Conservation (phyloP, 2,329 filamentous ascomycete species). For the Fusarium dlaminii region DNA sequence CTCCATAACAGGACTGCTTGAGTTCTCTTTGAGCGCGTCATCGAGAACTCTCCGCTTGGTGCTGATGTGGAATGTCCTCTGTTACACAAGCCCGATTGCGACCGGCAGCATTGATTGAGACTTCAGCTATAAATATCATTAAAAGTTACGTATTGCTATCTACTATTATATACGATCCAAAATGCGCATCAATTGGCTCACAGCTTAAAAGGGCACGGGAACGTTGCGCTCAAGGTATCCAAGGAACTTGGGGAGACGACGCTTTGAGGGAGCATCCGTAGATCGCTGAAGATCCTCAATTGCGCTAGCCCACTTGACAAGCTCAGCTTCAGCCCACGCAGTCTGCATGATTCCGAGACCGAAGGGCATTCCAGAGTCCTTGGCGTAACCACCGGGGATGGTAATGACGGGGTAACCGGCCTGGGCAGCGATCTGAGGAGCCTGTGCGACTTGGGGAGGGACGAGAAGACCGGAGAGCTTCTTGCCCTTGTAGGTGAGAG, state of each 20-base stretch:
- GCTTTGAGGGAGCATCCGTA: constrained; percentile 55
- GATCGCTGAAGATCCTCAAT: constrained; percentile 67
- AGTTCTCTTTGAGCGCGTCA: no score
- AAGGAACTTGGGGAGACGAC: constrained; percentile 62
- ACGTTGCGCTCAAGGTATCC: constrained; percentile 60
- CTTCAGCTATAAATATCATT: background rate
- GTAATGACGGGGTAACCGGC: constrained; percentile 80
- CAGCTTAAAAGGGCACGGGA: constrained; percentile 47
- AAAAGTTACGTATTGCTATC: constrained; percentile 1
- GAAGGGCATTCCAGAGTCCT: constrained; percentile 67
- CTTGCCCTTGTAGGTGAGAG: constrained; percentile 59
- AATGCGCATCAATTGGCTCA: background rate
- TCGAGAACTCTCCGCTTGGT: background rate
- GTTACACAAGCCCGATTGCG: background rate
- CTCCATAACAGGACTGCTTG: no score
- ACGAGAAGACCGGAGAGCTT: constrained; percentile 72
- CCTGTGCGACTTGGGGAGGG: constrained; percentile 73
- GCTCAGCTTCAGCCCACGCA: constrained; percentile 66
- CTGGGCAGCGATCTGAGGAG: constrained; percentile 76
- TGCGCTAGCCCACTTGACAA: constrained; percentile 70
- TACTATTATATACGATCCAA: background rate
- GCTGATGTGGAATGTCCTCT: background rate
- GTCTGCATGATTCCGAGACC: constrained; percentile 68
- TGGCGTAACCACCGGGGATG: constrained; percentile 68
- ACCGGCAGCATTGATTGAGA: background rate